Evolutionary conservation across 1,284 basidiomycete species (phyloP).

Genomic region (Heliocybe sulcata): DNA sequence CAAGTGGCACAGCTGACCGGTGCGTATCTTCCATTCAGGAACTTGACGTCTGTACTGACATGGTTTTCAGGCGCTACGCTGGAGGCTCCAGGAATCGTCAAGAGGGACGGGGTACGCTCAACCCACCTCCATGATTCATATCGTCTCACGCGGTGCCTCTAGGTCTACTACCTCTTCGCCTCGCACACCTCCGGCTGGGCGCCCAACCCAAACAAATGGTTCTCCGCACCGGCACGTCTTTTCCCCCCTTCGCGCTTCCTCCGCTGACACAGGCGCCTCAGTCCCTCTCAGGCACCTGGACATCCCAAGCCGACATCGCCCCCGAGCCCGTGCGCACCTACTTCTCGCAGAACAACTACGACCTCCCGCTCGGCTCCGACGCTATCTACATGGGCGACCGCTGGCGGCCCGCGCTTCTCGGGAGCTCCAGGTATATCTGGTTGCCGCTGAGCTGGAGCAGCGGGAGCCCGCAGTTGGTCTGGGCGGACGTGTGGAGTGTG

Average conservation of each 20-base stretch:
- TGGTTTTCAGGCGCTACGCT: conserved; percentile 41
- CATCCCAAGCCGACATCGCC: conserved; percentile 49
- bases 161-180: conserved; percentile 54
- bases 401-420: conserved; percentile 48
- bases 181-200: conserved; percentile 56
- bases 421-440: conserved; percentile 57
- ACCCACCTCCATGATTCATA: neutral
- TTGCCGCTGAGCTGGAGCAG: conserved; percentile 48
- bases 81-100: conserved; percentile 56
- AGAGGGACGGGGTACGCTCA: conserved; percentile 40
- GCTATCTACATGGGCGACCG: conserved; percentile 62
- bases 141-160: neutral
- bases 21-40: conserved; percentile 14
- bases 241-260: neutral
- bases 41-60: neutral
- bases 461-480: conserved; percentile 44
- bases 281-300: conserved; percentile 52
- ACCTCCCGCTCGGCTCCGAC: conserved; percentile 41
- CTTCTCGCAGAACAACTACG: conserved; percentile 56
- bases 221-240: conserved; percentile 37
- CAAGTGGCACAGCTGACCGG: conserved; percentile 40
- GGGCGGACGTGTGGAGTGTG: conserved; percentile 52
- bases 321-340: conserved; percentile 44
- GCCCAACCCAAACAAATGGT: conserved; percentile 58
- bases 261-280: conserved; percentile 13